Evolutionary conservation across 2,329 filamentous ascomycete species (phyloP), one percentile per base, ranked within the genome.

Genomic region (Triangularia setosa): DNA sequence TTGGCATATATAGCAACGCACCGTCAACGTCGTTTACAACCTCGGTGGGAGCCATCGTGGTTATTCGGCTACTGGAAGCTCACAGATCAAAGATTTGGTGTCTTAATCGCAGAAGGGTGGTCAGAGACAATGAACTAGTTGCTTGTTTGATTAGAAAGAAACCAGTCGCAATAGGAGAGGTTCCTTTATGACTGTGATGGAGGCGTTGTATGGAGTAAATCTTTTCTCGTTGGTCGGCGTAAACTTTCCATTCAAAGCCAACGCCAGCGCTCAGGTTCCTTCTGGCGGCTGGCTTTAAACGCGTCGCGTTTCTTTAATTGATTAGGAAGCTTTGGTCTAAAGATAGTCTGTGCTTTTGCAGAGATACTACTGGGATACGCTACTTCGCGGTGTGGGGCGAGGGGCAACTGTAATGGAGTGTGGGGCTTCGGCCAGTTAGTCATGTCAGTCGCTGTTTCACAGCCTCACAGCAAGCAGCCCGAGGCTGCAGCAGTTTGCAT

Each of bases 1-100:
- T 3, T 11, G 24, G n/a, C 2, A 61, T 56, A 23, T 30, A 21
- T 48, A 48, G 63, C 33, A 58, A 53, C 65, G 60, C 71, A 84
- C 82, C 75, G 60, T 84, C 83, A 67, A 81, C 78, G 64, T 84
- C 82, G 63, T 83, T 81, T 53, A 77, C 77, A 56, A 81, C 76
- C 58, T 80, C 79, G 52, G 79, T 78, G 55, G 80, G 80, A 40
- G 80, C 79, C 82, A 84, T 84, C 28, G 59, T 64, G 33, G 28
- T 54, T 11, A 21, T 35, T 60, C 8, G 7, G 40, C 33, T 25
- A 8, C 35, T 44, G 27, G 8, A n/a, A 14, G 12, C 21, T 7
- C 11, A 12, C 25, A 21, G 25, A 30, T 28, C 3, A 21, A 33
- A 57, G 54, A 21, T 33, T 57, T 57, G 23, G 27, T 21, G 4